Conservation (phyloP, 352 stramenopile species). For the Phytophthora multivora region DNA sequence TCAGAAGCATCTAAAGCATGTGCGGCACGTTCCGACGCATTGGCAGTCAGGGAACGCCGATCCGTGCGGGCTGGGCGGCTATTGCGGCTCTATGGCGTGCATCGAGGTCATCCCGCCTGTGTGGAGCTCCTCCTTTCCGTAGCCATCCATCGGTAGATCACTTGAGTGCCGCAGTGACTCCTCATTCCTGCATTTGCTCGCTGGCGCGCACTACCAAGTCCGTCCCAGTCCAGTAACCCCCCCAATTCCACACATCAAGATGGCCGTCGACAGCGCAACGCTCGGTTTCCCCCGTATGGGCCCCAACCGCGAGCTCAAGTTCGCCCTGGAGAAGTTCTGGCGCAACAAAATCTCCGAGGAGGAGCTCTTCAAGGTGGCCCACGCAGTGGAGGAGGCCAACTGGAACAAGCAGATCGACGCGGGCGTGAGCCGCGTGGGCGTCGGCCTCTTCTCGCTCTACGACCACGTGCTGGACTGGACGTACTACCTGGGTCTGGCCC, state of each 20-base stretch:
- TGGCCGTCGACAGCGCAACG: constrained; percentile 72
- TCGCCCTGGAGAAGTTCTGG: constrained; percentile 94
- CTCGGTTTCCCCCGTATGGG: constrained; percentile 93
- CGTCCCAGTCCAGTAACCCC: constrained; percentile 21
- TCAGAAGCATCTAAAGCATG: constrained; percentile 50
- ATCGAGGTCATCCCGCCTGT: constrained; percentile 42
- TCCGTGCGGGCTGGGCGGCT: constrained; percentile 29
- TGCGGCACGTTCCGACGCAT: constrained; percentile 43
- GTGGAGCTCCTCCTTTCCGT: background rate
- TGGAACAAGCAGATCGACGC: constrained; percentile 86
- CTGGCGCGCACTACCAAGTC: constrained; percentile 41
- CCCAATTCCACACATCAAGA: constrained; percentile 29
- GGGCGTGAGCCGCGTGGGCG: constrained; percentile 79
- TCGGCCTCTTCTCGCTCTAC: constrained; percentile 92
- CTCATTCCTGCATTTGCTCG: constrained; percentile 73
- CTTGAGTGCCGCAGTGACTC: background rate
- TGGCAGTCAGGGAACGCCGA: constrained; percentile 15
- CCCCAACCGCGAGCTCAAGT: constrained; percentile 94
- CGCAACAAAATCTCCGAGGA: constrained; percentile 77
- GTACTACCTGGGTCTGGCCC: constrained; percentile 79
- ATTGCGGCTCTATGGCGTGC: constrained; percentile 11
- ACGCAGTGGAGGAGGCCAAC: constrained; percentile 81
- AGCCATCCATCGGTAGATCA: constrained; percentile 5
- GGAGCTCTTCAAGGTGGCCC: constrained; percentile 79
- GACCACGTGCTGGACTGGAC: constrained; percentile 92